Conservation (phyloP, 768 basidiomycete genomes). For the Boletus huronensis region DNA sequence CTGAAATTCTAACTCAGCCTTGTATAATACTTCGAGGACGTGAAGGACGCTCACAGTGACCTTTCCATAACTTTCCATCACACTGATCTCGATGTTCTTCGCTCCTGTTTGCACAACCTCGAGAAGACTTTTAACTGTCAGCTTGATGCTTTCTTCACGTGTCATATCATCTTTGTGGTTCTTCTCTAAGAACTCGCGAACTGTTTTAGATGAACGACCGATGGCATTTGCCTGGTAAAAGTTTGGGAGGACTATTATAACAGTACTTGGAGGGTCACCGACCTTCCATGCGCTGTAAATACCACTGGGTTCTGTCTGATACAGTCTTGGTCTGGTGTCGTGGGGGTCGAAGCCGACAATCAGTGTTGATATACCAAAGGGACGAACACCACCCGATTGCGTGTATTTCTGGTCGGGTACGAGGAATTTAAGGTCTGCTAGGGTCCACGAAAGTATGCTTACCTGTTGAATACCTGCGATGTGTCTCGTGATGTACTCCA, state of each 20-base stretch:
- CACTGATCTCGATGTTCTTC: slow-evolving; percentile 98
- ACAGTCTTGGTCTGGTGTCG: slow-evolving; percentile 82
- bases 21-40: background rate
- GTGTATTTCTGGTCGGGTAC: slow-evolving; percentile 72
- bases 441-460: slow-evolving; percentile 12
- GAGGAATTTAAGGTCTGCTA: background rate
- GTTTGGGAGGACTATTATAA: background rate
- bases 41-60: slow-evolving; percentile 60
- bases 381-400: slow-evolving; percentile 97
- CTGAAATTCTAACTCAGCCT: slow-evolving; percentile 38
- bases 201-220: slow-evolving; percentile 96
- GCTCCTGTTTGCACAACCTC: slow-evolving; percentile 99
- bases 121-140: slow-evolving; percentile 91
- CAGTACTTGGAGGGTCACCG: background rate
- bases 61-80: slow-evolving; percentile 95
- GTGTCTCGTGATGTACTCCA: slow-evolving; percentile 97
- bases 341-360: slow-evolving; percentile 97
- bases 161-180: slow-evolving; percentile 90
- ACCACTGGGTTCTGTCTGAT: slow-evolving; percentile 96
- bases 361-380: slow-evolving; percentile 96
- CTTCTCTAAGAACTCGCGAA: slow-evolving; percentile 97
- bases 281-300: slow-evolving; percentile 99
- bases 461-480: slow-evolving; percentile 99
- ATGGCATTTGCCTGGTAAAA: slow-evolving; percentile 85
- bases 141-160: slow-evolving; percentile 87